A percentile compares a stretch with the other conserved stretches of the same genome.
Conservation (phyloP, 2,329 filamentous ascomycete species). For the Paecilomyces fulvus region DNA sequence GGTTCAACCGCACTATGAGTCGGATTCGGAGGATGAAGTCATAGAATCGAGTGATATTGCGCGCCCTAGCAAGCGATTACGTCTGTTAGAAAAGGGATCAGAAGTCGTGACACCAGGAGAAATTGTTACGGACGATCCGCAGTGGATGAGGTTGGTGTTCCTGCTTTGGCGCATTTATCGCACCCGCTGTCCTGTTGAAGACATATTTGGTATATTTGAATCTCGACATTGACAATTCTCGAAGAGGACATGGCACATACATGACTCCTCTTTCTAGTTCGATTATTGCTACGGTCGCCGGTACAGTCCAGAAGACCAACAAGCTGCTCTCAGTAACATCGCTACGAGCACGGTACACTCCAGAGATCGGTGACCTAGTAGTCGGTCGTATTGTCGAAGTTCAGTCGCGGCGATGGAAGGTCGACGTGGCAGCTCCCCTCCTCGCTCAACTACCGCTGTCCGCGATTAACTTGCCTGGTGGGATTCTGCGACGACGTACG, state of each 20-base stretch:
- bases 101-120: slow-evolving; percentile 81
- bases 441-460: slow-evolving; percentile 78
- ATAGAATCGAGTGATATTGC: slow-evolving; percentile 15
- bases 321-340: slow-evolving; percentile 89
- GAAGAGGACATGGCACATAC: slow-evolving; percentile 87
- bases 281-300: slow-evolving; percentile 85
- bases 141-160: slow-evolving; percentile 67
- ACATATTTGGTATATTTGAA: not conserved
- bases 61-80: slow-evolving; percentile 31
- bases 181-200: not conserved
- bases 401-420: slow-evolving; percentile 87
- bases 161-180: not conserved
- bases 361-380: slow-evolving; percentile 92
- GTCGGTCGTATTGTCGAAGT: slow-evolving; percentile 91
- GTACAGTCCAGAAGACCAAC: slow-evolving; percentile 87
- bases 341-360: slow-evolving; percentile 83
- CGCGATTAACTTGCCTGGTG: slow-evolving; percentile 89
- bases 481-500: slow-evolving; percentile 81
- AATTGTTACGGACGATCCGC: slow-evolving; percentile 78
- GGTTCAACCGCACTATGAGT: slow-evolving; percentile 31
- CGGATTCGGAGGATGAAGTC: slow-evolving; percentile 36
- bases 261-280: slow-evolving; percentile 50
- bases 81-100: slow-evolving; percentile 22
- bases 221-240: not conserved
- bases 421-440: slow-evolving; percentile 82